These are phyloP conservation scores for Aegilops umbellulata DNA, from an alignment of 176 grass and related monocot species.

Conservation along the genomic window DNA sequence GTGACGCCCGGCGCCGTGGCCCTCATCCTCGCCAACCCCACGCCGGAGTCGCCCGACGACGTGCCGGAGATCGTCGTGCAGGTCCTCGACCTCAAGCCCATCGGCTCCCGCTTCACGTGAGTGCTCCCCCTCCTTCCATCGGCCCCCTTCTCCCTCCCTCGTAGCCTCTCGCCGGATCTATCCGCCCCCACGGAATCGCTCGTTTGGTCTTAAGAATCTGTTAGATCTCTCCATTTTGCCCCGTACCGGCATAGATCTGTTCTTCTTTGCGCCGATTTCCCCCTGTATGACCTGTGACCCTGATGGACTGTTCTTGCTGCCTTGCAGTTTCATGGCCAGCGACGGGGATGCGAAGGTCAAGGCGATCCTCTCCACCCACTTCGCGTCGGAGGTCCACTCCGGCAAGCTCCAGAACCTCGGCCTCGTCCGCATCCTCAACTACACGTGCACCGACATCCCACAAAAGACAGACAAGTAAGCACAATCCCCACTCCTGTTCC, in stretches of 20 bases:
- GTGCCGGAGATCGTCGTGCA: constrained; percentile 68
- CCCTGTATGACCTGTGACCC: not conserved
- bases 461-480: constrained; percentile 66
- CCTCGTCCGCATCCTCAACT: constrained; percentile 72
- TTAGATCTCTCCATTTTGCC: not conserved
- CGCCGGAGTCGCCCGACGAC: constrained; percentile 34
- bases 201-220: not conserved
- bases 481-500: not conserved
- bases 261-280: not conserved
- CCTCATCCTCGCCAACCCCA: constrained; percentile 48
- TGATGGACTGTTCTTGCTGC: not conserved
- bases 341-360: constrained; percentile 83
- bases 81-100: constrained; percentile 88
- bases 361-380: constrained; percentile 70
- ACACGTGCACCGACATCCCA: constrained; percentile 66
- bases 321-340: constrained; percentile 76
- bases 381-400: constrained; percentile 60
- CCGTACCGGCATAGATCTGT: not conserved
- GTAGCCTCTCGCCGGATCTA: not conserved
- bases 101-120: constrained; percentile 81
- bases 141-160: not conserved
- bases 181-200: not conserved
- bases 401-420: constrained; percentile 85
- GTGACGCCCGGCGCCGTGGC: constrained; percentile 61
- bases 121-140: not conserved